These are phyloP conservation scores for Cantharellus cinnabarinus DNA, from an alignment of 768 basidiomycete genomes.

Conservation along the genomic window DNA sequence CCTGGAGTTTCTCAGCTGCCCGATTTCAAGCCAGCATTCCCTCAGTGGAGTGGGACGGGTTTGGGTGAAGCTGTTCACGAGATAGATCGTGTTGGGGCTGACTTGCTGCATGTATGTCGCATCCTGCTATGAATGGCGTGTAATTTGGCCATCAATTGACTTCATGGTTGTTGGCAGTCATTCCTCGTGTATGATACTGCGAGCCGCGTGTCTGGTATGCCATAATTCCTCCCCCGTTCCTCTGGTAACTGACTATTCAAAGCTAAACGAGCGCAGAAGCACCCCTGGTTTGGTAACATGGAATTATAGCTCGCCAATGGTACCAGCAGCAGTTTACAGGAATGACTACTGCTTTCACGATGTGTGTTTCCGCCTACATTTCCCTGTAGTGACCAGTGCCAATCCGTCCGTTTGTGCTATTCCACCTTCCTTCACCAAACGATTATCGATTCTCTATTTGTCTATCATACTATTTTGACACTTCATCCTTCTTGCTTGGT, in stretches of 20 bases:
- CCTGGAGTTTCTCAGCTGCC: slow-evolving; percentile 74
- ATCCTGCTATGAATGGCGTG: too few relatives aligned
- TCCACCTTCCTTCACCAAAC: too few relatives aligned
- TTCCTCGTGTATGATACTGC: slow-evolving; percentile 76
- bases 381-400: too few relatives aligned
- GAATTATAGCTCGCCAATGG: too few relatives aligned
- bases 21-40: slow-evolving; percentile 94
- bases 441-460: too few relatives aligned
- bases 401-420: too few relatives aligned
- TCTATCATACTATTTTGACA: too few relatives aligned
- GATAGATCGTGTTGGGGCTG: slow-evolving; percentile 60
- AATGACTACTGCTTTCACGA: too few relatives aligned
- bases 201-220: slow-evolving; percentile 69
- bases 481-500: too few relatives aligned
- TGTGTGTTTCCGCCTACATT: too few relatives aligned
- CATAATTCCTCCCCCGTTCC: slow-evolving; percentile 10
- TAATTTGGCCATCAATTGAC: not conserved
- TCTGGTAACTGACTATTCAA: not conserved
- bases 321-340: too few relatives aligned
- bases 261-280: slow-evolving; percentile 38
- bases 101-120: slow-evolving; percentile 44
- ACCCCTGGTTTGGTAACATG: slow-evolving; percentile 22
- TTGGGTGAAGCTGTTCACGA: slow-evolving; percentile 42
- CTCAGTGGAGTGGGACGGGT: slow-evolving; percentile 75
- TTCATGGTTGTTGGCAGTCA: slow-evolving; percentile 19